phyloP scores from a whole-genome alignment of 805 yeast genomes.

The Candida nitratophila region DNA sequence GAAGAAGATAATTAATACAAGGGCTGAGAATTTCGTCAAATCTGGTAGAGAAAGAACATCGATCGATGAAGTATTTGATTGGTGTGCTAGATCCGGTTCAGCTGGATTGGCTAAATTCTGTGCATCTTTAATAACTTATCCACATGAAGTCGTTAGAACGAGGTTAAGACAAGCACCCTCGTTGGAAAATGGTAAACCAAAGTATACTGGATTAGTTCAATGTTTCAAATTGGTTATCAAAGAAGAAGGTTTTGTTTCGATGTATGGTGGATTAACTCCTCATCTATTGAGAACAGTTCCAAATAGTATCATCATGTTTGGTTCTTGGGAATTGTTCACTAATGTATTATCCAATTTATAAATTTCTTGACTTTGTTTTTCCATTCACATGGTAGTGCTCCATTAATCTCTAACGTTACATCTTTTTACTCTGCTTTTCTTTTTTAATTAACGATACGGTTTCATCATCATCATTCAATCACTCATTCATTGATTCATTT shows the following conservation, averaged over 20 bases:
- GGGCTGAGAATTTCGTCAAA: constrained; percentile 31
- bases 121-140: constrained; percentile 90
- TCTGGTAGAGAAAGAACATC: constrained; percentile 35
- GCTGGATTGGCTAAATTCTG: constrained; percentile 95
- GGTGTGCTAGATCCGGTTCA: constrained; percentile 95
- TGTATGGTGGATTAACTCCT: constrained; percentile 98
- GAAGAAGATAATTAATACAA: constrained; percentile 58
- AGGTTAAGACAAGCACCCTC: constrained; percentile 90
- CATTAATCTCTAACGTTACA: too few species aligned
- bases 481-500: not conserved
- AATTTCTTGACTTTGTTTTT: too few species aligned
- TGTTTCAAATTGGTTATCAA: constrained; percentile 79
- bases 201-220: constrained; percentile 84
- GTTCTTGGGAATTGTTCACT: constrained; percentile 91
- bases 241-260: constrained; percentile 87
- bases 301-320: constrained; percentile 96
- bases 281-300: constrained; percentile 96
- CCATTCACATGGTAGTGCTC: too few species aligned
- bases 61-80: constrained; percentile 65
- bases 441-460: too few species aligned
- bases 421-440: too few species aligned
- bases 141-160: constrained; percentile 96
- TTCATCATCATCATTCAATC: not conserved
- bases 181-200: constrained; percentile 65
- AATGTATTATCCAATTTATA: constrained; percentile 37